Evolutionary conservation across 306 rosid species (phyloP), one percentile per base, ranked within the genome.

Genomic region (Glycine soja): DNA sequence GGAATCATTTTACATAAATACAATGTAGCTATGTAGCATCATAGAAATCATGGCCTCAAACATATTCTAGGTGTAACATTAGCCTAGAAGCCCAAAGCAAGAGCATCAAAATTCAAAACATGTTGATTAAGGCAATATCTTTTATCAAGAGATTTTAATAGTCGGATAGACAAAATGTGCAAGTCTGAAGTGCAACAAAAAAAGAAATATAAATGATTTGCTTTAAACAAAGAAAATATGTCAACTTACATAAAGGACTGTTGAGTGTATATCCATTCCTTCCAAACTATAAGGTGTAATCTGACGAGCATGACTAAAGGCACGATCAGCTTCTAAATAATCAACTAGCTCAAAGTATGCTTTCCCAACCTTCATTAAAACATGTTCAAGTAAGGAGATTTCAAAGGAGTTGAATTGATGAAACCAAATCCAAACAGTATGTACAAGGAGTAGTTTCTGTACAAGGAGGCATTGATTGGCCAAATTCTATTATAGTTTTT

Each of bases 241-340:
- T 64, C 58, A 65, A 93, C 99, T 90, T 88, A 95, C 99, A 84
- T 92, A 95, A 81, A 95, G 97, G 70, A 95, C 99, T 62, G 99
- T 95, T 19, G 99, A 95, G 86, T 93, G 92, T 67, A 89, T 75
- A 88, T 95, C 98, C 99, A 93, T 95, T 83, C 99, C 99, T 85
- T 95, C 98, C 79, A 95, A 85, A 88, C 93, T 92, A 88, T 93
- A 91, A 57, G 99, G 98, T 40, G 98, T 86, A 75, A 86, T 91
- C 54, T 82, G 92, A 47, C 88, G 94, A 70, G 98, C 94, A 85
- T 82, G 94, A 86, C 89, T 82, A 83, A 95, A 95, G 79, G 85
- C 97, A 66, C 87, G 87, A 72, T 90, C 98, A 76, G 99, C 99
- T 90, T 93, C 97, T 78, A 91, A 80, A 82, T 92, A 89, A 78